A percentile compares a stretch with the other conserved stretches of the same genome.
Evolutionary conservation across 2,329 filamentous ascomycete genomes (phyloP).

Genomic region (Phialophora chinensis): DNA sequence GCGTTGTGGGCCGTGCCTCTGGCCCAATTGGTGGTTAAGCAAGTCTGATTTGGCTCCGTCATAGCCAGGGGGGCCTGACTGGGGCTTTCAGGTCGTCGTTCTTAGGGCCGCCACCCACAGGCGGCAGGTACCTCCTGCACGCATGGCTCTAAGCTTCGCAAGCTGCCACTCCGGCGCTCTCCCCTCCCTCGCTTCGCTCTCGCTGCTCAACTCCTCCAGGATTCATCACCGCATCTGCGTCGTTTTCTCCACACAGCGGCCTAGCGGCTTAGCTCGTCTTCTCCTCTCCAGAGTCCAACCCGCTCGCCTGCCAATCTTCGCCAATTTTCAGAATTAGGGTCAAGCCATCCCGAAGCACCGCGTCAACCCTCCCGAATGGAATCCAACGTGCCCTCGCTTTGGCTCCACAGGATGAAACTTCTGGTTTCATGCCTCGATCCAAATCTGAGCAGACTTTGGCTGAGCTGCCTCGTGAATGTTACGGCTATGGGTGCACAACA

Average conservation of each 20-base stretch:
- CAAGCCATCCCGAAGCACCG: constrained; percentile 24
- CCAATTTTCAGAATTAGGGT: constrained; percentile 24
- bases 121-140: constrained; percentile 22
- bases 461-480: neutral
- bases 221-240: constrained; percentile 21
- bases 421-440: neutral
- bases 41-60: constrained; percentile 13
- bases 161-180: neutral
- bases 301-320: constrained; percentile 18
- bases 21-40: constrained; percentile 11
- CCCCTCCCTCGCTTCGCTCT: constrained; percentile 28
- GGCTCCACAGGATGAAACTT: constrained; percentile 3
- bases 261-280: constrained; percentile 21
- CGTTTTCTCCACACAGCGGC: constrained; percentile 21
- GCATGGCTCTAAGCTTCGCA: constrained; percentile 14
- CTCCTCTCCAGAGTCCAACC: constrained; percentile 10
- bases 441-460: neutral
- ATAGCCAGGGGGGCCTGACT: neutral
- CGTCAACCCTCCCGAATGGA: constrained; percentile 5
- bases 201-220: constrained; percentile 25
- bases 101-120: constrained; percentile 10
- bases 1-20: constrained; percentile 23
- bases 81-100: constrained; percentile 1
- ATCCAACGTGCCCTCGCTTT: constrained; percentile 14
- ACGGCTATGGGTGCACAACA: neutral